Evolutionary conservation across 768 basidiomycete species (phyloP).

Genomic region (Lentinula lateritia): DNA sequence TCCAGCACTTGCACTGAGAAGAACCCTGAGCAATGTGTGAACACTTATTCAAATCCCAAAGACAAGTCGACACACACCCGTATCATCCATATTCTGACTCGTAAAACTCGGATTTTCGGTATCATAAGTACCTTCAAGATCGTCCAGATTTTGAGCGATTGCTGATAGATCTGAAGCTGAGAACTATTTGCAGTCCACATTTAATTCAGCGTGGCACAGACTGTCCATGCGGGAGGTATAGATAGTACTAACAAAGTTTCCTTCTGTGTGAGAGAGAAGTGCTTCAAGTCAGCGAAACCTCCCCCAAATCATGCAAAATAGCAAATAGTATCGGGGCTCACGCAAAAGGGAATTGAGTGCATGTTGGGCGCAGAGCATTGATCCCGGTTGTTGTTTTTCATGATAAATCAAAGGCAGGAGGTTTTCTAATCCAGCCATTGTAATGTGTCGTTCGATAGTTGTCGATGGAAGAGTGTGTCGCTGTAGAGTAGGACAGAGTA

Average conservation of each 20-base stretch:
- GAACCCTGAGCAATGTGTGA: conserved; percentile 50
- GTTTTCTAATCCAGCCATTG: conserved; percentile 50
- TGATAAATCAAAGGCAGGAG: conserved; percentile 64
- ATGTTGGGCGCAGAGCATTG: conserved; percentile 85
- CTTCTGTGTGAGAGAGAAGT: conserved; percentile 23
- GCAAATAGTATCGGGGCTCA: conserved; percentile 26
- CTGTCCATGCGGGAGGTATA: conserved; percentile 1
- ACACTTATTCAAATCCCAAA: background rate
- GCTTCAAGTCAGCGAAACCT: background rate
- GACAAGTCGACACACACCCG: conserved; percentile 42
- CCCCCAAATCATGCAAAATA: background rate
- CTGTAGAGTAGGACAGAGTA: too few relatives aligned
- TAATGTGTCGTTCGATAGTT: background rate
- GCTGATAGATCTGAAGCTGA: conserved; percentile 73
- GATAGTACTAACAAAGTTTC: conserved; percentile 33
- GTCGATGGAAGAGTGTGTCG: background rate
- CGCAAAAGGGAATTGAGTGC: conserved; percentile 78
- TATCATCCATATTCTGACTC: conserved; percentile 89
- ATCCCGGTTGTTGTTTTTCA: conserved; percentile 71
- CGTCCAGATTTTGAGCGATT: conserved; percentile 66
- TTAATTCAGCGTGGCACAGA: background rate
- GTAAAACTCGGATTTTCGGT: conserved; percentile 33
- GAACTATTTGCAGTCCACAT: conserved; percentile 40
- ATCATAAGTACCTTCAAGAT: conserved; percentile 57
- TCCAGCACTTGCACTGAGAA: conserved; percentile 91